These are phyloP conservation scores for Daldinia concentrica DNA, from an alignment of 495 filamentous ascomycete genomes.

Conservation along the genomic window DNA sequence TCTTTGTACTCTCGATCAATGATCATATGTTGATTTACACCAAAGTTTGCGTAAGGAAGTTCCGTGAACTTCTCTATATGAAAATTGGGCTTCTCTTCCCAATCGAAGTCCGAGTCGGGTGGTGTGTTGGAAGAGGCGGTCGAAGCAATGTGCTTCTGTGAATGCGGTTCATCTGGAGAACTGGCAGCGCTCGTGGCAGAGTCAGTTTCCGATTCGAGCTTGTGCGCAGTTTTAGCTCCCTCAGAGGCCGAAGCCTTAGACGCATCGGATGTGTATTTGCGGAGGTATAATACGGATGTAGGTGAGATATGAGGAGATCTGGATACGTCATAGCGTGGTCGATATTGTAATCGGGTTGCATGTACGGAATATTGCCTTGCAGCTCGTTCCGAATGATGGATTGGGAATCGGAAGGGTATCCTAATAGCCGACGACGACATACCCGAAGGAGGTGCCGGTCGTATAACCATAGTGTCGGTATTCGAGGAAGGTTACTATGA, in stretches of 20 bases:
- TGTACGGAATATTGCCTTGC: constrained; percentile 30
- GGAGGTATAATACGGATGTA: constrained; percentile 15
- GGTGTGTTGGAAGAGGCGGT: constrained; percentile 20
- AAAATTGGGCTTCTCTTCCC: constrained; percentile 83
- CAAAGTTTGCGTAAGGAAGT: constrained; percentile 87
- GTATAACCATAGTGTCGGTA: constrained; percentile 33
- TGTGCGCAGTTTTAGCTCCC: constrained; percentile 32
- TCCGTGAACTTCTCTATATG: constrained; percentile 83
- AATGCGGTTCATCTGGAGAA: constrained; percentile 45
- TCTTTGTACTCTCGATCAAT: constrained; percentile 96
- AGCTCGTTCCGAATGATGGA: constrained; percentile 16
- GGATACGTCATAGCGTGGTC: neutral
- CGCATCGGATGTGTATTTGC: constrained; percentile 37
- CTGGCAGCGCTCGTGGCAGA: constrained; percentile 45
- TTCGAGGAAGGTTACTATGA: constrained; percentile 12
- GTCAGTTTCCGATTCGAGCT: constrained; percentile 41
- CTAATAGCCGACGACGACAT: constrained; percentile 4
- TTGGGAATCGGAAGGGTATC: constrained; percentile 14
- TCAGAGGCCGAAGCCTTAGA: constrained; percentile 22
- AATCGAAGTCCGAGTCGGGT: constrained; percentile 54
- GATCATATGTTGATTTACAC: constrained; percentile 92
- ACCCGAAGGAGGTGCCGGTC: constrained; percentile 21
- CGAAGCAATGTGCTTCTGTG: constrained; percentile 23
- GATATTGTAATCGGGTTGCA: constrained; percentile 16
- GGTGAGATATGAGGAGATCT: constrained; percentile 8